phyloP scores from a whole-genome alignment of 2,329 filamentous ascomycete species.

The Aspergillus sp. region DNA sequence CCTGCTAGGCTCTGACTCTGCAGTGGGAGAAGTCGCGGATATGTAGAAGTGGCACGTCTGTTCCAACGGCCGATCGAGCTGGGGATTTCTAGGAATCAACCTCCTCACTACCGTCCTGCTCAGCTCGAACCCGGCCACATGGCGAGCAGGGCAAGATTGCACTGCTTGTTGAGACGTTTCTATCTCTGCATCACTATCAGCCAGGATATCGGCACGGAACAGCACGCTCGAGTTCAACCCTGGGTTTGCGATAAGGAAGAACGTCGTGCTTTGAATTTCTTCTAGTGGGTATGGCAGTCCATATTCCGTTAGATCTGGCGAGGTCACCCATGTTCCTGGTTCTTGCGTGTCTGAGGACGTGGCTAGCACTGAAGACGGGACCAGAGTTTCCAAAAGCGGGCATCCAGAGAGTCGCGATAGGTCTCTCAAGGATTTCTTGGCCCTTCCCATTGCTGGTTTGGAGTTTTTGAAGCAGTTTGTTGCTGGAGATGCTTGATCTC shows the following conservation, averaged over 20 bases:
- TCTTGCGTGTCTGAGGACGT: slow-evolving; percentile 12
- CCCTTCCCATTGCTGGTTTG: slow-evolving; percentile 18
- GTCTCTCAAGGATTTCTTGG: slow-evolving; percentile 22
- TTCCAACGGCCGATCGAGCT: slow-evolving; percentile 70
- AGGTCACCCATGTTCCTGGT: slow-evolving; percentile 32
- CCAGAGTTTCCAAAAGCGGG: slow-evolving; percentile 29
- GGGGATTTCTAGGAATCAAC: slow-evolving; percentile 78
- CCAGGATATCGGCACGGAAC: slow-evolving; percentile 62
- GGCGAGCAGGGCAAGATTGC: slow-evolving; percentile 20
- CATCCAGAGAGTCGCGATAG: slow-evolving; percentile 25
- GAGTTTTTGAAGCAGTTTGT: not conserved
- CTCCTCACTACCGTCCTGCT: slow-evolving; percentile 70
- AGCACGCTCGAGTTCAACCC: slow-evolving; percentile 60
- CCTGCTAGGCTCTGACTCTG: not conserved
- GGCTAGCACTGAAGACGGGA: slow-evolving; percentile 23
- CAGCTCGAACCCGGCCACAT: slow-evolving; percentile 38
- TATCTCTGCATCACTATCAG: slow-evolving; percentile 45
- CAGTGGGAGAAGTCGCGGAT: not conserved
- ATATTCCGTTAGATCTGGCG: slow-evolving; percentile 28
- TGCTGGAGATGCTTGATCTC: not conserved
- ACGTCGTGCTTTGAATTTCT: slow-evolving; percentile 51
- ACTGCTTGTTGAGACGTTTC: not conserved
- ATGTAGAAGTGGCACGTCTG: slow-evolving; percentile 79
- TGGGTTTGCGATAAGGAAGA: slow-evolving; percentile 51
- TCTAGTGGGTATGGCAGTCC: slow-evolving; percentile 26